phyloP scores from a whole-genome alignment of 257 asterid genomes.

The Capsicum rhomboideum region DNA sequence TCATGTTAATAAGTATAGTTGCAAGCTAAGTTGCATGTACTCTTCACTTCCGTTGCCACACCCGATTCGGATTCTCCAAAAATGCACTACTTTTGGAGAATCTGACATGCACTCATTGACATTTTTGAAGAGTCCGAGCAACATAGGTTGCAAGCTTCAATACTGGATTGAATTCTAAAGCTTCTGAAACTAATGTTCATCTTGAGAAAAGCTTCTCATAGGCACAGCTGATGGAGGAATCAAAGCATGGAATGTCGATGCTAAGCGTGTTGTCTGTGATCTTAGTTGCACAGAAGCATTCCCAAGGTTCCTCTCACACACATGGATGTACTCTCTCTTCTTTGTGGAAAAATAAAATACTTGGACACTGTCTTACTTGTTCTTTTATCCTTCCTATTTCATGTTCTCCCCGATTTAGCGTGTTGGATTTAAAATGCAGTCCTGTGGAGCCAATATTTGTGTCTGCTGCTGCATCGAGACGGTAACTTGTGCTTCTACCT shows the following conservation, averaged over 20 bases:
- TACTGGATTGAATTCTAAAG: conserved; percentile 23
- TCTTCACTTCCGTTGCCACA: too few relatives aligned
- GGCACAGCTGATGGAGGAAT: conserved; percentile 98
- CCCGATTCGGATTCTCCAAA: too few relatives aligned
- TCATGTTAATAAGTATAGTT: conserved; percentile 1
- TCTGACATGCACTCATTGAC: too few relatives aligned
- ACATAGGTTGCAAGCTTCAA: background rate
- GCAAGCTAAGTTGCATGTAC: background rate
- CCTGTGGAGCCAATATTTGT: conserved; percentile 98
- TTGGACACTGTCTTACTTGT: conserved; percentile 3
- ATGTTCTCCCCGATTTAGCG: conserved; percentile 42
- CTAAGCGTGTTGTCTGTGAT: conserved; percentile 96
- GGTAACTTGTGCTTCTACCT: conserved; percentile 32
- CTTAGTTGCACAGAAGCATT: conserved; percentile 59
- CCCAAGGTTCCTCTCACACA: conserved; percentile 52
- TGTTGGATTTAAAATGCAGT: conserved; percentile 96
- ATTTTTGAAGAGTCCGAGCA: too few relatives aligned
- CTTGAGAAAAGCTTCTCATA: conserved; percentile 79
- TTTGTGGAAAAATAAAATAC: conserved; percentile 6
- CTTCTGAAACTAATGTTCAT: conserved; percentile 24
- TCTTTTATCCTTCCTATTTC: background rate
- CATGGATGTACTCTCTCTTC: conserved; percentile 10
- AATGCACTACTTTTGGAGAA: too few relatives aligned
- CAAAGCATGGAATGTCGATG: conserved; percentile 96
- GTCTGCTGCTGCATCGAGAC: conserved; percentile 88